These are phyloP conservation scores for Moesziomyces antarcticus DNA, from an alignment of 1,284 basidiomycete genomes.

Conservation along the genomic window DNA sequence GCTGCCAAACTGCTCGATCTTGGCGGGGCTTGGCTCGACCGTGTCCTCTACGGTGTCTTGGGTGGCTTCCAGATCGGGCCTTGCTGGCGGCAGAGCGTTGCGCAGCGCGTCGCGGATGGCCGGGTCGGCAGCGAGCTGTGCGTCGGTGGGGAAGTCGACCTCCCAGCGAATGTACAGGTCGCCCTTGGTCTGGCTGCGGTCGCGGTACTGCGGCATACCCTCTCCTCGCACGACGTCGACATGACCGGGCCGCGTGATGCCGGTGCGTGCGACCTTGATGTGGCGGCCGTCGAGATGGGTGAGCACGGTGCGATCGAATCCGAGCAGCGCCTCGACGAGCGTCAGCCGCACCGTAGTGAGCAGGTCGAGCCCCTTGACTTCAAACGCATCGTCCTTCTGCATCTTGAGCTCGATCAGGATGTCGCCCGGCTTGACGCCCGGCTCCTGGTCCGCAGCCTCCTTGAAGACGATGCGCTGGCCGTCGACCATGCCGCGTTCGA, in stretches of 20 bases:
- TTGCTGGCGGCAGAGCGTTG: slow-evolving; percentile 47
- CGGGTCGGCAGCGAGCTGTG: slow-evolving; percentile 33
- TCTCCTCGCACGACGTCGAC: slow-evolving; percentile 59
- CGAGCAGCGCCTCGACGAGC: slow-evolving; percentile 55
- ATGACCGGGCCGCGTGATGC: slow-evolving; percentile 56
- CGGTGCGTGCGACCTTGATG: slow-evolving; percentile 45
- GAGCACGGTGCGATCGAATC: slow-evolving; percentile 62
- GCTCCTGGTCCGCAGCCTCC: slow-evolving; percentile 80
- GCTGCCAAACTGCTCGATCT: slow-evolving; percentile 46
- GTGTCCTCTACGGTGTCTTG: slow-evolving; percentile 41
- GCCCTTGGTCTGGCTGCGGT: slow-evolving; percentile 45
- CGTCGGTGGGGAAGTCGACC: slow-evolving; percentile 62
- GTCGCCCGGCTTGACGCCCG: slow-evolving; percentile 56
- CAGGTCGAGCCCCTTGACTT: slow-evolving; percentile 81
- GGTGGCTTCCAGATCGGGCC: slow-evolving; percentile 39
- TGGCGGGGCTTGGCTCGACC: slow-evolving; percentile 29
- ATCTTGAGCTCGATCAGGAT: slow-evolving; percentile 85
- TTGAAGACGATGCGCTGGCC: slow-evolving; percentile 85
- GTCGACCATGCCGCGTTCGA: slow-evolving; percentile 89
- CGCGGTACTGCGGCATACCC: slow-evolving; percentile 60
- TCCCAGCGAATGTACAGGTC: slow-evolving; percentile 62
- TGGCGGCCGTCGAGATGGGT: slow-evolving; percentile 64
- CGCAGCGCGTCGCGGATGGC: slow-evolving; percentile 30
- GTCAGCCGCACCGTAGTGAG: slow-evolving; percentile 74
- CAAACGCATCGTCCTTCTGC: slow-evolving; percentile 79